Percentiles rank a stretch among this genome's conserved stretches.
Conservation (phyloP, 2,329 filamentous ascomycete genomes). For the Ceratocystiopsis minuta region DNA sequence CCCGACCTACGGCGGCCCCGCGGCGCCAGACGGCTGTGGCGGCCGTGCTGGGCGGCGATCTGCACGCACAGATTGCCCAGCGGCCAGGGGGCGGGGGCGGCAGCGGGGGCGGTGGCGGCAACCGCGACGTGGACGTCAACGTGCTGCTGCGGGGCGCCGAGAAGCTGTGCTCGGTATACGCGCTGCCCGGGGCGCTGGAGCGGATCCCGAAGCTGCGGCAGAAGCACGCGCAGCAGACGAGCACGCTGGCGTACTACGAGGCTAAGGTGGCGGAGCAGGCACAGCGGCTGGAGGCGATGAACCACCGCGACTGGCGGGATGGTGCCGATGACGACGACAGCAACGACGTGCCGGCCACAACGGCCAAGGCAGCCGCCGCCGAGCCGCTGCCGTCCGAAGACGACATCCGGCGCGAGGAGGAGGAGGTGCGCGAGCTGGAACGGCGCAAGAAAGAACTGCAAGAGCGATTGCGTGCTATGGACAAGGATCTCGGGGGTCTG, state of each 20-base stretch:
- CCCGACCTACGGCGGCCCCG: constrained; percentile 26
- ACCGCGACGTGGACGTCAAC: constrained; percentile 70
- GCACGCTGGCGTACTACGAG: constrained; percentile 68
- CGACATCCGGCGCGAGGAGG: constrained; percentile 50
- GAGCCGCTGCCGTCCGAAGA: constrained; percentile 38
- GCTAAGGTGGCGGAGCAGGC: constrained; percentile 59
- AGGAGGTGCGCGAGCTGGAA: constrained; percentile 40
- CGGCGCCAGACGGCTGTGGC: constrained; percentile 70
- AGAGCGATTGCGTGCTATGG: constrained; percentile 31
- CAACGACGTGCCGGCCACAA: constrained; percentile 26
- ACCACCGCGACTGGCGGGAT: constrained; percentile 41
- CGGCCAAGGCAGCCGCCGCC: constrained; percentile 11
- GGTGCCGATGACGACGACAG: constrained; percentile 34
- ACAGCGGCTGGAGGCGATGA: constrained; percentile 50
- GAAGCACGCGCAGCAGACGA: constrained; percentile 51
- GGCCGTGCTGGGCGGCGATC: constrained; percentile 69
- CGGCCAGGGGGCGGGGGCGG: constrained; percentile 23
- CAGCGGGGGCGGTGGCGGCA: constrained; percentile 24
- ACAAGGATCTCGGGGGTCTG: constrained; percentile 36
- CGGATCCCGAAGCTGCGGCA: constrained; percentile 55
- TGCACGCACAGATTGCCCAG: constrained; percentile 61
- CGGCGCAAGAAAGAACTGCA: constrained; percentile 38
- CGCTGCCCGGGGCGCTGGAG: constrained; percentile 60
- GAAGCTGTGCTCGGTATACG: constrained; percentile 77
- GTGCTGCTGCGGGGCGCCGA: constrained; percentile 71